phyloP scores from a whole-genome alignment of 257 asterid species.

The Hygrophila difformis region DNA sequence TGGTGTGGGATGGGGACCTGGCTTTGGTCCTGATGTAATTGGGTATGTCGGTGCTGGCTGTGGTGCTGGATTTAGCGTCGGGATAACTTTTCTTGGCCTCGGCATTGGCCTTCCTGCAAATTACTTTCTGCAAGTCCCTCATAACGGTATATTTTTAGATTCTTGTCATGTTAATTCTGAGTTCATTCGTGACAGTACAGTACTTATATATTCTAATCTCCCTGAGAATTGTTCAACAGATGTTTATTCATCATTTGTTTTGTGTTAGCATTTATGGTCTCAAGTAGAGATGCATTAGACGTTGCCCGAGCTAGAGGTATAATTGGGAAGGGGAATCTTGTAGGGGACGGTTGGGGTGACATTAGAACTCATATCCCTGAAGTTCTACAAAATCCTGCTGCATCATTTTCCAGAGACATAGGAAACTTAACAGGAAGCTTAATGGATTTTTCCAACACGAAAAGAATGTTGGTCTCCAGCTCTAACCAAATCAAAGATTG shows the following conservation, averaged over 20 bases:
- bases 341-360: conserved; percentile 31
- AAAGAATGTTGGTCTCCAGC: conserved; percentile 23
- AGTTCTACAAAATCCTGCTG: conserved; percentile 22
- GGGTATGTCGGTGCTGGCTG: conserved; percentile 98
- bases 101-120: conserved; percentile 92
- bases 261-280: conserved; percentile 32
- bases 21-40: conserved; percentile 87
- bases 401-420: conserved; percentile 22
- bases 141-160: conserved; percentile 32
- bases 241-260: no score
- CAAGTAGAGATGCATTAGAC: conserved; percentile 36
- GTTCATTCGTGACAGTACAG: no score
- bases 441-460: conserved; percentile 16
- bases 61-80: conserved; percentile 83
- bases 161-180: background rate
- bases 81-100: conserved; percentile 63
- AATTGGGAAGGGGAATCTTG: conserved; percentile 21
- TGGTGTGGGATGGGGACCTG: conserved; percentile 99
- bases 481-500: conserved; percentile 28
- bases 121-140: conserved; percentile 42
- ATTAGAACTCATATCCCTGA: conserved; percentile 23
- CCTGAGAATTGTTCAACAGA: no score
- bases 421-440: conserved; percentile 23
- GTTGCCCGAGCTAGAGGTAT: conserved; percentile 30
- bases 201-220: no score